Base-by-base conservation (phyloP, 352 stramenopile species). In the Phytophthora hibernalis region DNA sequence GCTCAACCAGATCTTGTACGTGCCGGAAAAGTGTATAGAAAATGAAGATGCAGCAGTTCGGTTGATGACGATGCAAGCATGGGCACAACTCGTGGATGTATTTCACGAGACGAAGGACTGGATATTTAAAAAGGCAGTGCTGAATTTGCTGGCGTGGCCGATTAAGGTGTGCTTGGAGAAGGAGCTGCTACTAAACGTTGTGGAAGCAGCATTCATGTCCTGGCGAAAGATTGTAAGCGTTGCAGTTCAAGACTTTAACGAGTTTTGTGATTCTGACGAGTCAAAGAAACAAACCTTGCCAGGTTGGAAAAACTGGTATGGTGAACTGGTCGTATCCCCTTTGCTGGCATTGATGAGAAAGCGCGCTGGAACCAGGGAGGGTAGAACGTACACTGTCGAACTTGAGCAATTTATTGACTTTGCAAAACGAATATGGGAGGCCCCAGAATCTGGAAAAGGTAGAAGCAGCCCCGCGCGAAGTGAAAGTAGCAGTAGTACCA, bases 241-340 rank as follows among this genome's bases (percentile, higher is more conserved):
- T 3, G 71, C 78, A 5, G 70, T 89, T 0, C 55, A 79, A 28
- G 76, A 87, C 30, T 92, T 91, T 55, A 89, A 84, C 33, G 50
- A 37, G 2, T 80, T 83, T 26, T 86, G 51, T 33, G n/a, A 24
- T 48, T 58, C 51, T 22, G 35, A 58, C 5, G 35, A 58, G 9
- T 5, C 35, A 3, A 30, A 10, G 7, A 15, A 85, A 35, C 61
- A 77, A 54, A 79, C 61, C 21, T 33, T 76, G 12, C 76, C 74
- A 22, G 76, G 74, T 22, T 91, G 79, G 78, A 92, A 83, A 52
- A 73, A 66, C 8, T 91, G 84, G 84, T 75, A 80, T 13, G 58
- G 86, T 26, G 82, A 90, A 52, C 47, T 85, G 1, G 53, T 89
- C 0, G 64, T 70, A 5, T 72, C 76, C 33, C 64, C 77, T 5